A percentile compares a stretch with the other conserved stretches of the same genome.
These are phyloP conservation scores for Ramalina peruviana DNA, from an alignment of 495 filamentous ascomycete species.

Conservation along the genomic window DNA sequence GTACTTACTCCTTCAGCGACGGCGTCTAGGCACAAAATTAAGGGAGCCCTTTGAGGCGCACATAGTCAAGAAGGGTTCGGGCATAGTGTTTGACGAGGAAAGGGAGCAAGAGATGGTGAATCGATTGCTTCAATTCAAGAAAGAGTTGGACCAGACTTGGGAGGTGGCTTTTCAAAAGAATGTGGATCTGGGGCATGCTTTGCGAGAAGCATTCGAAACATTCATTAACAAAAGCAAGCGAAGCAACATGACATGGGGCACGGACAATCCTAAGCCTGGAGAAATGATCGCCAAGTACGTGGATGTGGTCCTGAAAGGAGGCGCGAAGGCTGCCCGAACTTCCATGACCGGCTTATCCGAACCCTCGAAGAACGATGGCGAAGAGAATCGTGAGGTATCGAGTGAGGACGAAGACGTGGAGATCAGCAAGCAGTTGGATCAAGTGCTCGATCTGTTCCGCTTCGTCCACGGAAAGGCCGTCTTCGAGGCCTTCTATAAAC, in stretches of 20 bases:
- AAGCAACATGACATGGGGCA: conserved; percentile 48
- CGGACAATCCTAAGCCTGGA: conserved; percentile 80
- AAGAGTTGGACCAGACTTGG: conserved; percentile 60
- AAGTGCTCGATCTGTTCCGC: conserved; percentile 83
- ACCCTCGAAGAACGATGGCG: conserved; percentile 16
- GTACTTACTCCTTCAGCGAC: conserved; percentile 57
- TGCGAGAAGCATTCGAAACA: conserved; percentile 69
- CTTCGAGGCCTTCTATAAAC: conserved; percentile 98
- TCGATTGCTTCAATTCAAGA: conserved; percentile 69
- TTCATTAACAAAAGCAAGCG: conserved; percentile 84
- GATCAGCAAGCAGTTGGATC: conserved; percentile 76
- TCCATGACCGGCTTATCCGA: not conserved
- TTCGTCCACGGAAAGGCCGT: conserved; percentile 96
- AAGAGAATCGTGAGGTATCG: conserved; percentile 39
- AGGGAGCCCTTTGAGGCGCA: conserved; percentile 60
- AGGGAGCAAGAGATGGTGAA: conserved; percentile 78
- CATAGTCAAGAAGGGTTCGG: conserved; percentile 60
- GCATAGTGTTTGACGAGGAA: conserved; percentile 66
- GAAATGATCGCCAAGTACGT: conserved; percentile 99
- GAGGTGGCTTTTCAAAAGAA: conserved; percentile 59
- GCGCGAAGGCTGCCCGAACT: conserved; percentile 54
- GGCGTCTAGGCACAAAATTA: conserved; percentile 48
- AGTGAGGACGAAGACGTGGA: conserved; percentile 76
- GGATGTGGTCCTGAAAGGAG: conserved; percentile 74
- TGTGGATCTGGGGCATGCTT: conserved; percentile 54